phyloP scores from a whole-genome alignment of 23 red algal species.

The Chondrus crispus region DNA sequence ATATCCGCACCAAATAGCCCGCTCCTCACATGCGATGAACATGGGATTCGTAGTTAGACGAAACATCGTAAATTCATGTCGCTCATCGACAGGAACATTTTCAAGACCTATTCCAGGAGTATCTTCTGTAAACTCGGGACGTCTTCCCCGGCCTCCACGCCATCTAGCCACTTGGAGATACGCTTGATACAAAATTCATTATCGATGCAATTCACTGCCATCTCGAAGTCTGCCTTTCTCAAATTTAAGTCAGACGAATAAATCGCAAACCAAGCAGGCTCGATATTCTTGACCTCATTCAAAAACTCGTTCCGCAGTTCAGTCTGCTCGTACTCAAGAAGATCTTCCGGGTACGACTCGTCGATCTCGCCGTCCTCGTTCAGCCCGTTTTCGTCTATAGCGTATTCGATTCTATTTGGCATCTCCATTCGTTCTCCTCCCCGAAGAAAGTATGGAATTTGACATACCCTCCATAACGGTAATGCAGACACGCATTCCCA shows the following conservation, averaged over 20 bases:
- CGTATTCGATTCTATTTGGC: background rate
- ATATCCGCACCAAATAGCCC: too few species aligned
- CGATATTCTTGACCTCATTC: background rate
- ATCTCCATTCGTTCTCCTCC: background rate
- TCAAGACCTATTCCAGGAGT: too few species aligned
- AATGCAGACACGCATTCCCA: constrained; percentile 4
- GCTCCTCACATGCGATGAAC: too few species aligned
- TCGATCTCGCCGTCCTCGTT: too few species aligned
- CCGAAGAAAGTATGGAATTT: background rate
- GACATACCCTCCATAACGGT: background rate
- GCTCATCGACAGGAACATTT: too few species aligned
- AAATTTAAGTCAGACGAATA: background rate
- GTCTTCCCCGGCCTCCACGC: too few species aligned
- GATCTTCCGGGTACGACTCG: background rate
- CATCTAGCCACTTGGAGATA: background rate
- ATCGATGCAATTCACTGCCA: background rate
- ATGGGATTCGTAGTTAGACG: too few species aligned
- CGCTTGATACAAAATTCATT: background rate
- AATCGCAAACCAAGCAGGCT: background rate
- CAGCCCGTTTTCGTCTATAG: background rate
- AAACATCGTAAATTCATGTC: too few species aligned
- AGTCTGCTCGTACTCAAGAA: background rate
- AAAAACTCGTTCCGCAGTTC: background rate
- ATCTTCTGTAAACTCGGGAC: too few species aligned
- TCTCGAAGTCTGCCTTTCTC: background rate